Evolutionary conservation across 225 moss, liverwort and hornwort genomes (phyloP), one percentile per base, ranked within the genome.

Genomic region (Lunularia cruciata): DNA sequence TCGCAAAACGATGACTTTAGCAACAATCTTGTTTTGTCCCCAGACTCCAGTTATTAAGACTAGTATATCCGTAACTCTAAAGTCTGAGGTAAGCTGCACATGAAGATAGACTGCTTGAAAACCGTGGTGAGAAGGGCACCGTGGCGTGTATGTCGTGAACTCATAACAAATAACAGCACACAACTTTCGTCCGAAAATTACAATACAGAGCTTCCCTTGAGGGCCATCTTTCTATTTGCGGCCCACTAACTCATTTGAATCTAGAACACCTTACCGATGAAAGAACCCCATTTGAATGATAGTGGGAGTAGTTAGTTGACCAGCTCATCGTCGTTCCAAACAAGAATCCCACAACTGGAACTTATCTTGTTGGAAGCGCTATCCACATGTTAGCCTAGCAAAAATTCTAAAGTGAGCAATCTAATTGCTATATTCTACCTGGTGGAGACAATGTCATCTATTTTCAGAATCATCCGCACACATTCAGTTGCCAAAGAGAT

Each of bases 381-480:
- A 51, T 49, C 72, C 60, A 60, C 27, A 53, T 34, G 25, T 52
- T 53, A 57, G 33, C 64, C 67, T 75, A 68, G 43, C 65, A 68
- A 68, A 80, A 75, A 72, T 30, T 72, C 62, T 56, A 68, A 63
- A 5, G 39, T 18, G 9, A 33, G 12, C n/a, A 20, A 10, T 23
- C 20, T 68, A 48, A 51, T 51, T 12, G 1, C 2, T 52, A 33
- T 1, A 25, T 35, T 47, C 77, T 79, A 98, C 79, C 90, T 85
- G 8, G 90, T 89, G 40, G 92, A 89, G 18, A 98, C 92, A 48
- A 98, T 89, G 59, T 98, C 96, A 72, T 98, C 96, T 40, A 98
- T 92, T 77, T 98, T 98, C 53, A 98, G 78, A 70, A 98, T 96
- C 96, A 96, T 96, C 43, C 92, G 84, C 8, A 98, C 92, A 82